Evolutionary conservation across 176 grass and related monocot genomes (phyloP).

Genomic region (Miscanthus lutarioriparius): DNA sequence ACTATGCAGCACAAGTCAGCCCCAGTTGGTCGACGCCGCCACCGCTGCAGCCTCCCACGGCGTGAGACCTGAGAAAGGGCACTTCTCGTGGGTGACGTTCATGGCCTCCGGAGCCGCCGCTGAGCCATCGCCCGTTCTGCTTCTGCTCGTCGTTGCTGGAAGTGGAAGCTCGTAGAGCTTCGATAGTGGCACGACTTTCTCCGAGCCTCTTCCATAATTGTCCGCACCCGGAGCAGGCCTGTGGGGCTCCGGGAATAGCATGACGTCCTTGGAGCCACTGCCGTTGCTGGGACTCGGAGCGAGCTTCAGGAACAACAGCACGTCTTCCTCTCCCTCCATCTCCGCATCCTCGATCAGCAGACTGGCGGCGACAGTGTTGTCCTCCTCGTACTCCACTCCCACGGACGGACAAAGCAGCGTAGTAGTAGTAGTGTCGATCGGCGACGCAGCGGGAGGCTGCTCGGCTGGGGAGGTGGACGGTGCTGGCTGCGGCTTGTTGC

Average conservation of each 20-base stretch:
- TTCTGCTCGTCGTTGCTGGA: not conserved
- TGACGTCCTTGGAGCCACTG: not conserved
- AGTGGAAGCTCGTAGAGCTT: not conserved
- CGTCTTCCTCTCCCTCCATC: conserved; percentile 26
- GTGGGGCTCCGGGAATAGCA: conserved; percentile 4
- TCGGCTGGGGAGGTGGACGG: not conserved
- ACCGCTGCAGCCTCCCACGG: not conserved
- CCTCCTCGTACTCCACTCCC: conserved; percentile 42
- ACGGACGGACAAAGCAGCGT: conserved; percentile 16
- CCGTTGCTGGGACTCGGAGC: not conserved
- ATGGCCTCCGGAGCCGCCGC: not conserved
- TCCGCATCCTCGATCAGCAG: conserved; percentile 15
- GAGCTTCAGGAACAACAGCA: not conserved
- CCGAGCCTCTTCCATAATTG: too few relatives aligned
- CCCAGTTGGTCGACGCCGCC: not conserved
- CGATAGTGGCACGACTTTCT: too few relatives aligned
- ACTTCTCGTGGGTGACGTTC: not conserved
- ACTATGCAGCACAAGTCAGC: not conserved
- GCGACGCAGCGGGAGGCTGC: not conserved
- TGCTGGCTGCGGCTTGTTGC: conserved; percentile 25
- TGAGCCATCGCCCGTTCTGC: not conserved
- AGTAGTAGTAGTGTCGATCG: not conserved
- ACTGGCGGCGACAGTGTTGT: conserved; percentile 16
- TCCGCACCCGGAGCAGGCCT: not conserved
- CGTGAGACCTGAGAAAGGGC: not conserved